A percentile compares a stretch with the other conserved stretches of the same genome.
Conservation (phyloP, 2,329 filamentous ascomycete genomes). For the Arthroderma uncinatum region DNA sequence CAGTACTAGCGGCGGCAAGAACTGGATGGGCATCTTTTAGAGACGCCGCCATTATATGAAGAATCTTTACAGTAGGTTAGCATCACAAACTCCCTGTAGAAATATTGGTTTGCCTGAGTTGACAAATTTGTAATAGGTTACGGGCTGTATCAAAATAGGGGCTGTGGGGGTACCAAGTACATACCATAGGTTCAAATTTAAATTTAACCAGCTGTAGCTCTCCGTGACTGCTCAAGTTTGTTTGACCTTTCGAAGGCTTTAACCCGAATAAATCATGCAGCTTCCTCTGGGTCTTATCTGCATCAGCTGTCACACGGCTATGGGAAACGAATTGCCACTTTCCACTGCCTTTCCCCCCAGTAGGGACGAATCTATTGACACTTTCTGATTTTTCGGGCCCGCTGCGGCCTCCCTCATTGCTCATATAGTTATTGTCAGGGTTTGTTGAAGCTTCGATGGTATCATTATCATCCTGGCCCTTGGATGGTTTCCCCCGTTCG, state of each 20-base stretch:
- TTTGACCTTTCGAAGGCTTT: slow-evolving; percentile 23
- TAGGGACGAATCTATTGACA: slow-evolving; percentile 41
- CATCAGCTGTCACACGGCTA: slow-evolving; percentile 45
- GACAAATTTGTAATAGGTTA: background rate
- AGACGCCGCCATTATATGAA: slow-evolving; percentile 74
- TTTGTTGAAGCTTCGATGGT: slow-evolving; percentile 11
- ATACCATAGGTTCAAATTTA: slow-evolving; percentile 91
- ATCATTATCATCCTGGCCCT: slow-evolving; percentile 4
- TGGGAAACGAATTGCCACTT: slow-evolving; percentile 84
- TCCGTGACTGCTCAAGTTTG: slow-evolving; percentile 37
- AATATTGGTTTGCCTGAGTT: no score
- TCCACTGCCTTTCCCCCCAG: slow-evolving; percentile 76
- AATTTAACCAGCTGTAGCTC: slow-evolving; percentile 54
- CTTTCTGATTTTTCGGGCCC: slow-evolving; percentile 9
- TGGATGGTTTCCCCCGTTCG: slow-evolving; percentile 49
- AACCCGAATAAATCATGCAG: slow-evolving; percentile 36
- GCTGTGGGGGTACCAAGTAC: slow-evolving; percentile 20
- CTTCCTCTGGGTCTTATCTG: slow-evolving; percentile 23
- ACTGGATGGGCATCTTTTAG: slow-evolving; percentile 62
- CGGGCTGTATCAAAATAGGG: background rate
- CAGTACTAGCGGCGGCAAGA: slow-evolving; percentile 62
- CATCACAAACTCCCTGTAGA: background rate
- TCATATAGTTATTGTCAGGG: background rate
- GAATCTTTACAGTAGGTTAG: slow-evolving; percentile 49
- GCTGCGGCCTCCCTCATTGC: background rate